These are phyloP conservation scores for Fusarium mundagurra DNA, from an alignment of 2,329 filamentous ascomycete species.

Conservation along the genomic window DNA sequence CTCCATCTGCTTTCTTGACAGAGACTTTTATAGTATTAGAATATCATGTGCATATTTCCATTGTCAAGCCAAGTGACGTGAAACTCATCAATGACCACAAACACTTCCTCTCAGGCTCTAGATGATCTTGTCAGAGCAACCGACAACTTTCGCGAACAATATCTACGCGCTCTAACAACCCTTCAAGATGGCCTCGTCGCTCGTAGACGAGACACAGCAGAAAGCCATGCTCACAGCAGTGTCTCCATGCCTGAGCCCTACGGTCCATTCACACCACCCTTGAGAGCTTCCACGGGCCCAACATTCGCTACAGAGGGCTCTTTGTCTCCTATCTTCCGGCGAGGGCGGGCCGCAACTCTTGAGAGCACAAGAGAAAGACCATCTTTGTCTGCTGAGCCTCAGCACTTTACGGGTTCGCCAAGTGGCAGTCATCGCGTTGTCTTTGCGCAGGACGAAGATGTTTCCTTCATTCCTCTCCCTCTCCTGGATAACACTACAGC, in stretches of 20 bases:
- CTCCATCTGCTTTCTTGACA: not conserved
- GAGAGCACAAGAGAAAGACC: conserved; percentile 42
- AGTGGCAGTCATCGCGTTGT: conserved; percentile 26
- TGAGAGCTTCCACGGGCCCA: conserved; percentile 37
- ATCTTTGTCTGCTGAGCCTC: conserved; percentile 37
- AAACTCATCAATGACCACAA: conserved; percentile 31
- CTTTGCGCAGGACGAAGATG: conserved; percentile 45
- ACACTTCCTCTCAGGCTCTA: conserved; percentile 37
- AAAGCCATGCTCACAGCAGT: conserved; percentile 23
- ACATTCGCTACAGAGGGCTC: conserved; percentile 35
- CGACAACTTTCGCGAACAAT: conserved; percentile 49
- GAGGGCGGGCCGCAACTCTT: conserved; percentile 44
- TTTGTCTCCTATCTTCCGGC: conserved; percentile 23
- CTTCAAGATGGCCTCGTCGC: conserved; percentile 43
- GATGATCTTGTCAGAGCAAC: conserved; percentile 49
- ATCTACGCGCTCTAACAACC: conserved; percentile 43
- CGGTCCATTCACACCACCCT: conserved; percentile 42
- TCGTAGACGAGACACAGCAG: conserved; percentile 33
- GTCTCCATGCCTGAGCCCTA: not conserved
- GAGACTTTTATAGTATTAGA: not conserved
- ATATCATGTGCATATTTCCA: conserved; percentile 9
- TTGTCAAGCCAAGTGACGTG: conserved; percentile 19
- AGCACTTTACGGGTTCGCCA: conserved; percentile 37
- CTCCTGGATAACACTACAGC: conserved; percentile 36
- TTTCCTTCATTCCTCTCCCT: conserved; percentile 47